Percentiles rank a stretch among this genome's conserved stretches.
phyloP scores from a whole-genome alignment of 352 stramenopile genomes.

The Halophytophthora batemanensis region DNA sequence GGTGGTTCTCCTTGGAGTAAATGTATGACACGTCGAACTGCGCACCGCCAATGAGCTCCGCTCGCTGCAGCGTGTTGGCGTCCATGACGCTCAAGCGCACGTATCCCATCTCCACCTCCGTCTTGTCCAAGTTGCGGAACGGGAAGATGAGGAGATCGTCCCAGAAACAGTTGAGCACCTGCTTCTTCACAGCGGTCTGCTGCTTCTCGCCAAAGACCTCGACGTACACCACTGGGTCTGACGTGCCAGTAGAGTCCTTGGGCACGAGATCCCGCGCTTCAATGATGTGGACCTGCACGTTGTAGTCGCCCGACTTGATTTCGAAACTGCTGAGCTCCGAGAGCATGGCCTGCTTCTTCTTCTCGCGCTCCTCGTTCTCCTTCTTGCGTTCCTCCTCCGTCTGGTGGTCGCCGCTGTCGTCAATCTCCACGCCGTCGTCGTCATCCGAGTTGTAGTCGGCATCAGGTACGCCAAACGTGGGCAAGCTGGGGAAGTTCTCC shows the following conservation, averaged over 20 bases:
- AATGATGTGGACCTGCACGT: constrained; percentile 89
- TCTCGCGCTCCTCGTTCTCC: constrained; percentile 63
- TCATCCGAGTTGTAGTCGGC: constrained; percentile 73
- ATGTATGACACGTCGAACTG: constrained; percentile 88
- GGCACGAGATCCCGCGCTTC: constrained; percentile 85
- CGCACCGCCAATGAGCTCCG: constrained; percentile 85
- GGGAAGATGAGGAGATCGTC: constrained; percentile 81
- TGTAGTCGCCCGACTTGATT: constrained; percentile 87
- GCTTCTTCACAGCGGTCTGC: constrained; percentile 80
- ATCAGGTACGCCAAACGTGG: constrained; percentile 52
- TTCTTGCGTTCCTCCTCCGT: constrained; percentile 68
- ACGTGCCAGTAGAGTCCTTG: constrained; percentile 86
- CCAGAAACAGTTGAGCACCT: constrained; percentile 87
- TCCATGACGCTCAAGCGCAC: constrained; percentile 84
- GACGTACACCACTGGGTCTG: constrained; percentile 90
- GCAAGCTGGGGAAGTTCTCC: constrained; percentile 34
- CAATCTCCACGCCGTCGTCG: constrained; percentile 57
- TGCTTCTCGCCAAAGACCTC: constrained; percentile 85
- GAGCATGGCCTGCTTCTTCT: constrained; percentile 75
- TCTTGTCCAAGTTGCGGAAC: constrained; percentile 73
- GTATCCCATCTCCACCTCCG: constrained; percentile 81
- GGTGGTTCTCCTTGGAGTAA: constrained; percentile 85
- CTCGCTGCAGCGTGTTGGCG: constrained; percentile 81
- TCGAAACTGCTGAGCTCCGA: constrained; percentile 74
- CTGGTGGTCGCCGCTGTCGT: constrained; percentile 49